Base-by-base conservation (phyloP, 2,329 filamentous ascomycete species). In the Domatiomyces catenatus region DNA sequence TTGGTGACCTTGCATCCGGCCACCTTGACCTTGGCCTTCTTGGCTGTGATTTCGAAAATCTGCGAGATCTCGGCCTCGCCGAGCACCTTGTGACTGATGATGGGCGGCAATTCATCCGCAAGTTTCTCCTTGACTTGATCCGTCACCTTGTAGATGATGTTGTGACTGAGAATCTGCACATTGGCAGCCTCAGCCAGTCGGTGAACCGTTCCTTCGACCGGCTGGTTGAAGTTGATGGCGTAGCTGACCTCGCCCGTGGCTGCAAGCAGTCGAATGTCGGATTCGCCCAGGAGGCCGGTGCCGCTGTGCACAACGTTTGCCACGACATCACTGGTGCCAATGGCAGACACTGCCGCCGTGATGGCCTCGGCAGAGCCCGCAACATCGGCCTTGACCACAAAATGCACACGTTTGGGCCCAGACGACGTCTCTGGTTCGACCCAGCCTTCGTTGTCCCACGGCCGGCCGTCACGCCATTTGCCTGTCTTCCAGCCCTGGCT, bases 281-380 rank as follows among this genome's bases (percentile, higher is more conserved):
- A 93, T 68, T 95, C 86, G 32, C 77, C 79, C 43, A 96, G 75
- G 20, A 81, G 74, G 1, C 92, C 93, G 1, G 92, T 84, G 1
- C 76, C 79, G 2, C 84, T 83, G 19, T 84, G 80, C 36, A 98
- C 76, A 52, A 98, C 74, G 51, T 80, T 79, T 12, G 89, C 77
- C 28, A 74, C 77, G 42, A 95, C 82, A 64, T 96, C 87, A 59
- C 87, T 81, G 68, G 84, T 94, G 56, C 89, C 88, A 55, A 95
- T 74, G 52, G 83, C 79, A 54, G 80, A 71, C 52, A 98, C 75
- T 7, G 83, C 82, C 47, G 86, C 83, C 53, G 81, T 74, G 2
- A 96, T 84, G 2, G 92, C 92, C 70, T 98, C 92, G 0, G 89
- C 88, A 0, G 90, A 96, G 39, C 92, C 92, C 54, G 84, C 85